Conservation (phyloP, 768 basidiomycete species). For the Tricholoma hemisulphureum region DNA sequence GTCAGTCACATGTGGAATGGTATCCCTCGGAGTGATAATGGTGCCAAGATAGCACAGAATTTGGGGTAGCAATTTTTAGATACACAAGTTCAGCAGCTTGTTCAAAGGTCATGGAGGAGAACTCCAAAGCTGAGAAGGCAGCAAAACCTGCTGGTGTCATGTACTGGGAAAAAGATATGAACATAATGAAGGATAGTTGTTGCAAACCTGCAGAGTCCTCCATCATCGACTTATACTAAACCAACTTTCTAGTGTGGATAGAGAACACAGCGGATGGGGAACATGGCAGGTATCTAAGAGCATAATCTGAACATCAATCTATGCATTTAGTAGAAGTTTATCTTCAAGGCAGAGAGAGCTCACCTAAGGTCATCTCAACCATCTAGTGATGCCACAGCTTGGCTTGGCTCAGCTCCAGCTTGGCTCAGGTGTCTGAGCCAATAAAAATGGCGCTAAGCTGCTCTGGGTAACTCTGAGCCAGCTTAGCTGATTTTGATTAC, state of each 20-base stretch:
- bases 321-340: background rate
- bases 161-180: background rate
- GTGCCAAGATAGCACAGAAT: constrained; percentile 2
- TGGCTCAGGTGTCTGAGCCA: no score
- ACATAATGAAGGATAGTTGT: background rate
- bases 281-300: constrained; percentile 1
- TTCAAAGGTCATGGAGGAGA: constrained; percentile 3
- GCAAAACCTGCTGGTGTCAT: background rate
- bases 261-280: background rate
- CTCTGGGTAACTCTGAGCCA: no score
- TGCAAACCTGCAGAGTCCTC: background rate
- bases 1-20: constrained; percentile 4
- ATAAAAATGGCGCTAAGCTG: no score
- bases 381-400: no score
- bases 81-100: constrained; percentile 3
- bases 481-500: no score
- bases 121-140: constrained; percentile 1
- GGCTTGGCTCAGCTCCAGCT: no score
- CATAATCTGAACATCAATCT: constrained; percentile 4
- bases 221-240: constrained; percentile 4
- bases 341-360: background rate
- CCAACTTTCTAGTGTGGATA: constrained; percentile 1
- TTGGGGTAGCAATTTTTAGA: constrained; percentile 1
- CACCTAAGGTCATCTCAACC: constrained; percentile 2
- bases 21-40: constrained; percentile 1